A percentile compares a stretch with the other conserved stretches of the same genome.
These are phyloP conservation scores for Colletotrichum trifolii DNA, from an alignment of 2,329 filamentous ascomycete species.

Conservation along the genomic window DNA sequence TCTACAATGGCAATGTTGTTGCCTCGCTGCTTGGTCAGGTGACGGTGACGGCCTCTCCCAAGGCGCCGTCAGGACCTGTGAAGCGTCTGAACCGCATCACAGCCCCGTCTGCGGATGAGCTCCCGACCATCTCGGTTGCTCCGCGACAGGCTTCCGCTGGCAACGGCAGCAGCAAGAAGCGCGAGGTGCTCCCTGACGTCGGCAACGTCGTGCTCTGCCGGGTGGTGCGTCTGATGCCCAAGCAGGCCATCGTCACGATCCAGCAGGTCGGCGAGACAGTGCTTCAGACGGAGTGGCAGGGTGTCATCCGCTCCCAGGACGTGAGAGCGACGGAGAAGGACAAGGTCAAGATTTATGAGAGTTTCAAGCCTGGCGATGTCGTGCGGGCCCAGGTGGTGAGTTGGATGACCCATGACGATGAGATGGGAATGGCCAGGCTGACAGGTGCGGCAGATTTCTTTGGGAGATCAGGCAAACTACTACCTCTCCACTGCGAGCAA, in stretches of 20 bases:
- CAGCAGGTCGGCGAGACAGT: constrained; percentile 81
- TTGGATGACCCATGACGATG: constrained; percentile 36
- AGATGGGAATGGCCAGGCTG: constrained; percentile 26
- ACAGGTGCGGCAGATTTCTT: constrained; percentile 70
- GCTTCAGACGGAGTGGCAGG: constrained; percentile 84
- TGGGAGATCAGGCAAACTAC: constrained; percentile 95
- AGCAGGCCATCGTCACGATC: constrained; percentile 88
- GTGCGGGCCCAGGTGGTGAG: constrained; percentile 85
- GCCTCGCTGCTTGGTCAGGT: constrained; percentile 85
- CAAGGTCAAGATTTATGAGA: constrained; percentile 89
- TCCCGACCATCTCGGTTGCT: constrained; percentile 67
- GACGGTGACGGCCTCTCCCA: constrained; percentile 61
- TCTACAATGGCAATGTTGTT: constrained; percentile 79
- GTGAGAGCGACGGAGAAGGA: constrained; percentile 97
- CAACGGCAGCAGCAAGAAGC: constrained; percentile 54
- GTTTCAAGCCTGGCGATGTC: constrained; percentile 92
- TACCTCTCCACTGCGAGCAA: constrained; percentile 94
- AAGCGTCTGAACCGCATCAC: constrained; percentile 71
- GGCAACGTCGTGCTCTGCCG: constrained; percentile 83
- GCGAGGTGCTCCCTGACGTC: constrained; percentile 84
- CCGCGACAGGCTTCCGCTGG: constrained; percentile 49
- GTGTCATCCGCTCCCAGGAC: constrained; percentile 87
- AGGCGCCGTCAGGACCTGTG: constrained; percentile 59
- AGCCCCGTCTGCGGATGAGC: constrained; percentile 53
- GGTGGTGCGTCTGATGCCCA: constrained; percentile 85